These are phyloP conservation scores for Kazachstania kunashirensis DNA, from an alignment of 805 yeast species.

Conservation along the genomic window DNA sequence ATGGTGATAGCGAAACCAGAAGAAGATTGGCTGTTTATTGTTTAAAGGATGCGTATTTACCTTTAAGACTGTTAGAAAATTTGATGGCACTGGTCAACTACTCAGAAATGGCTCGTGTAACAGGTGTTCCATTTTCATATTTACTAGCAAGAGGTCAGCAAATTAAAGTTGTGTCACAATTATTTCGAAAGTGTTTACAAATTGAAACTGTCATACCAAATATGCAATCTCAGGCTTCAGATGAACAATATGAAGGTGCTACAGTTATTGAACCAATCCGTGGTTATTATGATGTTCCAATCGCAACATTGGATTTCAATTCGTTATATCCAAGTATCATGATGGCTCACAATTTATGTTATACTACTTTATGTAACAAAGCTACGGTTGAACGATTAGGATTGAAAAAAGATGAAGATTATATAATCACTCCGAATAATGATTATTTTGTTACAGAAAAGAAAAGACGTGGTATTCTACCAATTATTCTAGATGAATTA, in stretches of 20 bases:
- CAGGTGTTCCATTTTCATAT: slow-evolving; percentile 95
- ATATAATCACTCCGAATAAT: slow-evolving; percentile 81
- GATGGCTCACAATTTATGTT: slow-evolving; percentile 98
- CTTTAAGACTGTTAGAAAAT: slow-evolving; percentile 78
- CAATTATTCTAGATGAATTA: slow-evolving; percentile 83
- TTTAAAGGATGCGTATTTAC: slow-evolving; percentile 90
- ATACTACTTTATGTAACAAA: slow-evolving; percentile 74
- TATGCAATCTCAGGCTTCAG: slow-evolving; percentile 67
- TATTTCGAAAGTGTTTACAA: slow-evolving; percentile 84
- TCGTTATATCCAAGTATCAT: slow-evolving; percentile 95
- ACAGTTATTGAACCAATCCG: slow-evolving; percentile 94
- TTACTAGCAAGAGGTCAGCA: slow-evolving; percentile 91
- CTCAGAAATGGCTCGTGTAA: slow-evolving; percentile 98
- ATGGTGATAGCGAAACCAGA: slow-evolving; percentile 86
- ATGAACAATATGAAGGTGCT: slow-evolving; percentile 96
- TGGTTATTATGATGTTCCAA: slow-evolving; percentile 94
- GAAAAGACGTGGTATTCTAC: slow-evolving; percentile 75
- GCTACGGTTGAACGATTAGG: slow-evolving; percentile 56
- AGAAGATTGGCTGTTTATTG: slow-evolving; percentile 94
- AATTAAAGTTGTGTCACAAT: slow-evolving; percentile 91
- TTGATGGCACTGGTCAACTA: slow-evolving; percentile 94
- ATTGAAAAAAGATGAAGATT: slow-evolving; percentile 64
- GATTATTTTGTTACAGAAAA: slow-evolving; percentile 73
- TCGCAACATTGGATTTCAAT: slow-evolving; percentile 95
- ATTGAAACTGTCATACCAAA: slow-evolving; percentile 87